Evolutionary conservation across 2,329 filamentous ascomycete species (phyloP).

Genomic region (Fusarium subtropicale): DNA sequence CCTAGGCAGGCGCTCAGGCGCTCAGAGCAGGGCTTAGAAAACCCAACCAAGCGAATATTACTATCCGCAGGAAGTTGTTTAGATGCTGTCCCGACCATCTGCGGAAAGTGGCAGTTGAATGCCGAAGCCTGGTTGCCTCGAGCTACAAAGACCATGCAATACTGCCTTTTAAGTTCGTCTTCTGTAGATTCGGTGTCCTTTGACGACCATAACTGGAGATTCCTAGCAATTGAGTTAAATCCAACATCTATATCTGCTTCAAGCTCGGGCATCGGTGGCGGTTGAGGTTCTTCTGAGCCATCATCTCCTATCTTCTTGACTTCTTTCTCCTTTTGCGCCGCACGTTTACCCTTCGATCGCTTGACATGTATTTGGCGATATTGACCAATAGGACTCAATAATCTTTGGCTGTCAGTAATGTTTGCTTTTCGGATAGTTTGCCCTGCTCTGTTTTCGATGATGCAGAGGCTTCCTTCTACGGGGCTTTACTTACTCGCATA

Average conservation of each 20-base stretch:
- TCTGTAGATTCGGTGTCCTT: background rate
- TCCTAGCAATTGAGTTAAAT: conserved; percentile 70
- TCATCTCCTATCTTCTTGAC: conserved; percentile 43
- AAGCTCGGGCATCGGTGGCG: conserved; percentile 61
- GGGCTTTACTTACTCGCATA: conserved; percentile 68
- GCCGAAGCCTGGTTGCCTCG: conserved; percentile 67
- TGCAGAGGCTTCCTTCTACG: background rate
- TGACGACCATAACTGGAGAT: conserved; percentile 61
- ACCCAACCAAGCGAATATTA: conserved; percentile 68
- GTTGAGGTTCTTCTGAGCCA: conserved; percentile 47
- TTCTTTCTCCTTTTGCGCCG: conserved; percentile 62
- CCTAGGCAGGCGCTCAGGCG: conserved; percentile 68
- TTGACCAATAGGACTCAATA: conserved; percentile 72
- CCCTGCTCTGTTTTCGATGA: background rate
- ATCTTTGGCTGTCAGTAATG: conserved; percentile 54
- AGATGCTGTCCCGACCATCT: conserved; percentile 65
- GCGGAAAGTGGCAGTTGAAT: conserved; percentile 70
- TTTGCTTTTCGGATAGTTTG: background rate
- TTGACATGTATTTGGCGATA: conserved; percentile 66
- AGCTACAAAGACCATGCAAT: conserved; percentile 68
- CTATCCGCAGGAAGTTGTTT: conserved; percentile 52
- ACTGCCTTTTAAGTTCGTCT: conserved; percentile 44
- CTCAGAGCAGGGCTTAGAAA: conserved; percentile 70
- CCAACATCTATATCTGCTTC: conserved; percentile 71
- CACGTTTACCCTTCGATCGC: conserved; percentile 71